Evolutionary conservation across 2,329 filamentous ascomycete genomes (phyloP), one percentile per base, ranked within the genome.

Genomic region (Dactylellina sp.): DNA sequence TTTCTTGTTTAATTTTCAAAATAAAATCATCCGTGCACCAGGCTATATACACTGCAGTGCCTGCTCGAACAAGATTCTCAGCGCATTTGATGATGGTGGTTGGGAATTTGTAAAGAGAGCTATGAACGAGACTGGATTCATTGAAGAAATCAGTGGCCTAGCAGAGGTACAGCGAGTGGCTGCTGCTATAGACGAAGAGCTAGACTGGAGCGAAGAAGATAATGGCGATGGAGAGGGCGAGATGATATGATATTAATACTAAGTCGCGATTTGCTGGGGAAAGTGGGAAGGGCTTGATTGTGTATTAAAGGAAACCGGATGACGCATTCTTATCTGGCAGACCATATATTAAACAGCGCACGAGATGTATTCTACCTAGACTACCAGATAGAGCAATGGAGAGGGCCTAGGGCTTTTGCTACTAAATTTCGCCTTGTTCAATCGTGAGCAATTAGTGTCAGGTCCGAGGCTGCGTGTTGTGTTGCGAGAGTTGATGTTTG

Each of bases 1-100:
- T 22, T 93, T 91, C 80, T 84, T 93, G 20, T 87, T 88, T 35
- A 89, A 85, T 2, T 95, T 92, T 80, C 87, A 89, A 78, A 93
- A 90, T 76, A 84, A 93, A 71, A 84, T 89, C 39, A 89, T 95
- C 76, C 87, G 86, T 60, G 91, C 91, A 7, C 85, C 87, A 77
- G 89, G 90, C 0, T 96, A 93, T 80, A 89, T 92, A 65, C 89
- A 88, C 80, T 96, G 92, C 81, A 92, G 90, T 53, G 92, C 91
- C 1, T 96, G 92, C 79, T 92, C 90, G 76, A 85, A 86, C 35
- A 87, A 85, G 46, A 88, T 96, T 25, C 81, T 94, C 0, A 83
- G 85, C 0, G 87, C 87, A 0, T 95, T 93, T 79, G 84, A 87
- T 49, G 80, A 81, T 1, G 86, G 89, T 49, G 89, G 89, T 0